Evolutionary conservation across 306 rosid genomes (phyloP).

Genomic region (Gillenia trifoliata): DNA sequence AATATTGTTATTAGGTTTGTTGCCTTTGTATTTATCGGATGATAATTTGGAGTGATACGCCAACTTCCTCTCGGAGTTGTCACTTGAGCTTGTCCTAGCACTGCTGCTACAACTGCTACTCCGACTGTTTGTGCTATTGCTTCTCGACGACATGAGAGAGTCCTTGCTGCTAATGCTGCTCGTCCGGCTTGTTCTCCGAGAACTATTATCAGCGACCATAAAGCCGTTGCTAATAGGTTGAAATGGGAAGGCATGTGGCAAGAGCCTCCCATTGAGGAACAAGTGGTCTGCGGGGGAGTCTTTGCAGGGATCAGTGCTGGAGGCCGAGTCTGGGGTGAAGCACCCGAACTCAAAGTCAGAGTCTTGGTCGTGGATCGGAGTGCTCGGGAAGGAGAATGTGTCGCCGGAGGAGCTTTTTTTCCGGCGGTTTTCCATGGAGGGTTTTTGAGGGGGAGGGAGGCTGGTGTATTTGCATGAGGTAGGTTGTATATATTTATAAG

Average conservation of each 20-base stretch:
- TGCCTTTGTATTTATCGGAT: neutral
- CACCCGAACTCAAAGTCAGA: slow-evolving; percentile 70
- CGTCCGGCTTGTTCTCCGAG: slow-evolving; percentile 34
- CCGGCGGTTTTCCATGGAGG: slow-evolving; percentile 27
- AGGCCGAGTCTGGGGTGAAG: slow-evolving; percentile 61
- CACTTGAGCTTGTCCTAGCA: slow-evolving; percentile 73
- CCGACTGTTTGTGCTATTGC: slow-evolving; percentile 73
- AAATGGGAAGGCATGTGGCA: slow-evolving; percentile 71
- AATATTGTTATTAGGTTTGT: neutral
- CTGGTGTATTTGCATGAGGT: slow-evolving; percentile 5
- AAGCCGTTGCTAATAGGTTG: slow-evolving; percentile 16
- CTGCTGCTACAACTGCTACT: slow-evolving; percentile 71
- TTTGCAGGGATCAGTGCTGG: slow-evolving; percentile 36
- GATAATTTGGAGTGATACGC: slow-evolving; percentile 8
- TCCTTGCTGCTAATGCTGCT: slow-evolving; percentile 63
- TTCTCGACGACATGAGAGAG: slow-evolving; percentile 55
- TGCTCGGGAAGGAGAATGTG: slow-evolving; percentile 71
- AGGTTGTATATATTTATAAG: neutral
- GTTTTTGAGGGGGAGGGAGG: neutral
- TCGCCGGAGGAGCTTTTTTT: slow-evolving; percentile 34
- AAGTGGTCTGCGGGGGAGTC: slow-evolving; percentile 81
- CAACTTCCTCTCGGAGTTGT: slow-evolving; percentile 41
- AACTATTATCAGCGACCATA: neutral
- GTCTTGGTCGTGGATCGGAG: slow-evolving; percentile 37
- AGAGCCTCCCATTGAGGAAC: slow-evolving; percentile 79